Evolutionary conservation across 2,329 filamentous ascomycete species (phyloP), one percentile per base, ranked within the genome.

Genomic region (Phaeophleospora eucalypticola): DNA sequence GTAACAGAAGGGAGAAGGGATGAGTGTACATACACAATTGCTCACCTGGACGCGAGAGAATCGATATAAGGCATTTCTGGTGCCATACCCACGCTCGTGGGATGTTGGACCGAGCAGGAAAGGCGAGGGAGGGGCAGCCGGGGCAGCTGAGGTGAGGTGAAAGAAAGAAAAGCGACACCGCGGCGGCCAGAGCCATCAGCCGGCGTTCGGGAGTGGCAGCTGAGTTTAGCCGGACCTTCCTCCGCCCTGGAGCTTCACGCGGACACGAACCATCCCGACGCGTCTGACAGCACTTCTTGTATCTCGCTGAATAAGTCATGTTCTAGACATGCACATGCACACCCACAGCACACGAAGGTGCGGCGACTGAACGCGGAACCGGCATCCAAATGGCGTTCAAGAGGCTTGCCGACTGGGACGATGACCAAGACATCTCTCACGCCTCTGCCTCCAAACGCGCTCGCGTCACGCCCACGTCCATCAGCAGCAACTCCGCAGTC

Each of bases 331-430:
- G 24, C 6, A 29, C 24, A 12, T 29, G 24, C 12, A 12, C 6
- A 29, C n/a, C n/a, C n/a, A n/a, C n/a, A n/a, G n/a, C n/a, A 29
- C 7, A 29, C 24, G 24, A 6, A 29, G 12, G 24, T 29, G 24
- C 24, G 24, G 24, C 24, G 24, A 29, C 24, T 29, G 24, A 12
- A 6, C 12, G 24, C 7, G 12, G 17, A 17, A 4, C 6, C n/a
- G n/a, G n/a, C n/a, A n/a, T n/a, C n/a, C n/a, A 7, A 10, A 42
- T 42, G 40, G 16, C 40, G 14, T 20, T 16, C 27, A 42, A 42
- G 29, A 16, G 40, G 20, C n/a, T 21, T 17, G 27, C 40, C 16
- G 15, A 34, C 6, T 32, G 16, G 16, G 40, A 34, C 27, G 16
- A 17, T 20, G 27, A 42, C 27, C 27, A 14, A n/a, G 29, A 7